phyloP scores from a whole-genome alignment of 495 filamentous ascomycete species.

The Penicillium bialowiezense region DNA sequence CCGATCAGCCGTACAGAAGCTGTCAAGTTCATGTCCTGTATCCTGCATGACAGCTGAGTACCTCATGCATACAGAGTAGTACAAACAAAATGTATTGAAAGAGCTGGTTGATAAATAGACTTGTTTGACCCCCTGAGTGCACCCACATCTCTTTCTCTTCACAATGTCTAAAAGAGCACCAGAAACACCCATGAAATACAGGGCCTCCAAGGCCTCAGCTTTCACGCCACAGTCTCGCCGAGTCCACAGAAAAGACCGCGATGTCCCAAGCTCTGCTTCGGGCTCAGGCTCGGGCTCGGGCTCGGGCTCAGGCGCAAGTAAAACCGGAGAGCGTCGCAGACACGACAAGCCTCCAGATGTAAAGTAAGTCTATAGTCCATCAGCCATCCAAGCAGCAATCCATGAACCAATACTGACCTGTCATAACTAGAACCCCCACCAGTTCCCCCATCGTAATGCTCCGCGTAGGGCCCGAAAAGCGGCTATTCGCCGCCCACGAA shows the following conservation, averaged over 20 bases:
- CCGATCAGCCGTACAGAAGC: neutral
- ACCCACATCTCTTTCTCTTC: neutral
- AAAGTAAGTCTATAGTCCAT: constrained; percentile 41
- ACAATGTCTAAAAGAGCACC: constrained; percentile 34
- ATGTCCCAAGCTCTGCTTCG: neutral
- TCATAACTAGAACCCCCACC: too few relatives aligned
- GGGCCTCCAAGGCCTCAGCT: constrained; percentile 38
- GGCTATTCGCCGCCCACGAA: constrained; percentile 89
- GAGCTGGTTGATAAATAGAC: constrained; percentile 8
- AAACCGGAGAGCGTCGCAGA: constrained; percentile 31
- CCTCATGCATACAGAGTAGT: too few relatives aligned
- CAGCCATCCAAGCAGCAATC: neutral
- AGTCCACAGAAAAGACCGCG: constrained; percentile 7
- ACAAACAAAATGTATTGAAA: too few relatives aligned
- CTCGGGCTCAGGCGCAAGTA: too few relatives aligned
- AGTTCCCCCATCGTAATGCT: constrained; percentile 75
- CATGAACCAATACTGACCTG: neutral
- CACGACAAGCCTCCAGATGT: constrained; percentile 34
- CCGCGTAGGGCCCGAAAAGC: constrained; percentile 69
- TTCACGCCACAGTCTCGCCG: constrained; percentile 10
- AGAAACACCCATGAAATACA: constrained; percentile 40
- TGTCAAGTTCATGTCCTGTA: constrained; percentile 5
- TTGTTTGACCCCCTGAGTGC: constrained; percentile 19
- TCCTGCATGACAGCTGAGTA: constrained; percentile 3
- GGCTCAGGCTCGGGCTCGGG: constrained; percentile 3